Conservation (phyloP, 2,329 filamentous ascomycete species). For the Diplodia mutila region DNA sequence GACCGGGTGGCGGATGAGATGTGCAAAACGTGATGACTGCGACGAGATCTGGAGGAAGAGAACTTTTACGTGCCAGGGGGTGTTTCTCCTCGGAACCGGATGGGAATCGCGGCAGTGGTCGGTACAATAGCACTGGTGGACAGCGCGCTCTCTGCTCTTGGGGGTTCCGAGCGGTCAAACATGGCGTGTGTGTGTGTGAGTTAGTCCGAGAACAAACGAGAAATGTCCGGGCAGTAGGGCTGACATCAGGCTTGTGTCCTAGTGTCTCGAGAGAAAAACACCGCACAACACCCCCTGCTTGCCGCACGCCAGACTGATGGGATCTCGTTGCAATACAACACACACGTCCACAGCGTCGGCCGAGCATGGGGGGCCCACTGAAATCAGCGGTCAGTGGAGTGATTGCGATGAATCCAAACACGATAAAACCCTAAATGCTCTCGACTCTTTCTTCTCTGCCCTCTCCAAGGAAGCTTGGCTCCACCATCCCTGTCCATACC, state of each 20-base stretch:
- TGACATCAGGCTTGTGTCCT: neutral
- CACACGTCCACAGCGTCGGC: constrained; percentile 1
- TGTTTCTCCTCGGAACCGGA: neutral
- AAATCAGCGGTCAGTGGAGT: constrained; percentile 17
- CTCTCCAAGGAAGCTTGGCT: neutral
- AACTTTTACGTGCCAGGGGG: too few relatives aligned
- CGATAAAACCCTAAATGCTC: neutral
- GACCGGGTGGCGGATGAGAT: too few relatives aligned
- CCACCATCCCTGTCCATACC: neutral
- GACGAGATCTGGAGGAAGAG: neutral
- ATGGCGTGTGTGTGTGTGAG: neutral
- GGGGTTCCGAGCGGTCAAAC: neutral
- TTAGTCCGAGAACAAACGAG: constrained; percentile 10
- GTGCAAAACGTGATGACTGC: too few relatives aligned
- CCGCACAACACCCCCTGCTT: neutral
- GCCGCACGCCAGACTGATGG: neutral
- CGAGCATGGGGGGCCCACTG: neutral
- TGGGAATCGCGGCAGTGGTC: neutral
- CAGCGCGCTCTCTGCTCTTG: neutral
- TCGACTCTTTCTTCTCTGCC: neutral
- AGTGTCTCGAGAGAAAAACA: neutral
- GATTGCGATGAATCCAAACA: neutral
- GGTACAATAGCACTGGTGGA: too few relatives aligned
- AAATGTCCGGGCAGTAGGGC: constrained; percentile 6
- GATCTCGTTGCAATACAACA: neutral